Evolutionary conservation across 2,329 filamentous ascomycete species (phyloP), one percentile per base, ranked within the genome.

Genomic region (Aspergillus ochraceus): DNA sequence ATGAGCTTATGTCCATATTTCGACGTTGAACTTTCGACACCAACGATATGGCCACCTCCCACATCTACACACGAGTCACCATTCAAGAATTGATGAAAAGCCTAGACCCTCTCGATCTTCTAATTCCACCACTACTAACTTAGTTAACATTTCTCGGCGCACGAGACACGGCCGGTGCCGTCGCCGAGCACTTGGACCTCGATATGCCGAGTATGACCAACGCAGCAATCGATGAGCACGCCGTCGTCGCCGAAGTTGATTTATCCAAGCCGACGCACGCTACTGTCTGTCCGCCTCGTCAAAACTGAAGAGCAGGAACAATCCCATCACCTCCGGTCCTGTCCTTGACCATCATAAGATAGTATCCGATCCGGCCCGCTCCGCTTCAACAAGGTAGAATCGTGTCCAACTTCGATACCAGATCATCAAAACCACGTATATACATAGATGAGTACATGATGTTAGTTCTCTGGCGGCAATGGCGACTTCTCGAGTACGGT

Each of bases 81-180:
- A 60, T 56, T 0, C 69, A 69, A 0, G 81, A 66, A 52, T 9
- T 9, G 26, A 29, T 29, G 77, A 74, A 0, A 68, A 56, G 6
- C 74, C 76, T 0, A 79, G 79, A 2, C 75, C 76, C 67, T 83
- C 80, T 60, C 71, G 2, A 84, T 75, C 59, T 84, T 84, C 59
- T 84, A 81, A 59, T 84, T 77, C 1, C 82, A 72, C 6, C 82
- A 68, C 53, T 84, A 81, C 2, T 84, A 65, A 4, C 81, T 83
- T 59, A 83, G 84, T 42, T 84, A 82, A 9, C 82, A 71, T 53
- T 84, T 81, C 4, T 62, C 60, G n/a, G 64, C 63, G 0, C 52
- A 57, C 3, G 59, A 17, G 4, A 59, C 54, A 26, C 42, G 39
- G 2, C 57, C 54, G 12, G 53, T n/a, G 24, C 50, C 39, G 46